These are phyloP conservation scores for Funneliformis mosseae DNA, from an alignment of 192 early-diverging fungal genomes.

Conservation along the genomic window DNA sequence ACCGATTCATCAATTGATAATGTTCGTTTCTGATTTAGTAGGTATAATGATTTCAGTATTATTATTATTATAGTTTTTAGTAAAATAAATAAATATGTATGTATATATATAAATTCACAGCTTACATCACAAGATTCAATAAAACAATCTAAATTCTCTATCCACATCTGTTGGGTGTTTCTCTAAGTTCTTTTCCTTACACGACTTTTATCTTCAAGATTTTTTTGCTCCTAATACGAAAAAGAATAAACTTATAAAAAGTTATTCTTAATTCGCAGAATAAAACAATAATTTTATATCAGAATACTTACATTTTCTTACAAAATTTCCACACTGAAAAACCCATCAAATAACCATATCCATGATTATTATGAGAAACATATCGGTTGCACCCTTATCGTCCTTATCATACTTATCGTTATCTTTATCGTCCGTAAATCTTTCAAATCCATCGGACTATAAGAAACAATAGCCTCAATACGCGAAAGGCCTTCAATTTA, in stretches of 20 bases:
- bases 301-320: neutral
- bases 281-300: too few relatives aligned
- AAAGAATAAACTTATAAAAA: too few relatives aligned
- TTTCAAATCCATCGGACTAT: constrained; percentile 64
- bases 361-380: neutral
- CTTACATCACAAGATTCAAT: constrained; percentile 65
- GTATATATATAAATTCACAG: neutral
- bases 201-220: constrained; percentile 64
- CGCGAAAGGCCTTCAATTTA: constrained; percentile 87
- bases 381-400: constrained; percentile 24
- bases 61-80: neutral
- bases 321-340: neutral
- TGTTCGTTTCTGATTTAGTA: too few relatives aligned
- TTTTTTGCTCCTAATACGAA: constrained; percentile 48
- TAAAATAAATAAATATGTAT: too few relatives aligned
- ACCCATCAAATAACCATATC: constrained; percentile 21
- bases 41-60: too few relatives aligned
- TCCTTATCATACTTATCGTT: constrained; percentile 52
- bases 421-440: constrained; percentile 38
- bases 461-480: constrained; percentile 73
- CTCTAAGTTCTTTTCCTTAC: constrained; percentile 71
- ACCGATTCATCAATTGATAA: too few relatives aligned
- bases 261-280: too few relatives aligned
- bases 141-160: constrained; percentile 74
- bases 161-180: constrained; percentile 84